Evolutionary conservation across 2,329 filamentous ascomycete species (phyloP), one percentile per base, ranked within the genome.

Genomic region (Clarireedia paspali): DNA sequence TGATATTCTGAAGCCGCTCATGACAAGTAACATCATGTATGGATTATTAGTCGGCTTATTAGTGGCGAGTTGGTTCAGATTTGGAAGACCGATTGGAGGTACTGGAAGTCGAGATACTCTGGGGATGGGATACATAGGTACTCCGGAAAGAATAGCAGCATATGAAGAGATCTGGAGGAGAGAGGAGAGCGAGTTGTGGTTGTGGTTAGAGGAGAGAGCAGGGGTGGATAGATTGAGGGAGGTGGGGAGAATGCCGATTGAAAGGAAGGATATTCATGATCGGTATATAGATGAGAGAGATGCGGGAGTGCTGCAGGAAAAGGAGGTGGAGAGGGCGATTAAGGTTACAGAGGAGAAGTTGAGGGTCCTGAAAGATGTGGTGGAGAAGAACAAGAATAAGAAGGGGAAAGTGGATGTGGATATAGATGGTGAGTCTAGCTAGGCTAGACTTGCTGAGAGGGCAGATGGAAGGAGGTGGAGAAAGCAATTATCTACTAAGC

Each of bases 341-440:
- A 78, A 81, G 34, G 62, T 95, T 30, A 96, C 92, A 2, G 89
- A 96, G 69, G 87, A 96, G 74, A 87, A 89, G 66, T 74, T 99
- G 34, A 79, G 81, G 55, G 81, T 87, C 44, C 73, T 99, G 60
- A 91, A 91, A 71, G 79, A 81, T 44, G 87, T 89, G 30, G 78
- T 92, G 51, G 79, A 81, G 56, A 67, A 63, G 62, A 61, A 30
- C 3, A 50, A 47, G 23, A 24, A 30, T 17, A 52, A 53, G 20
- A 38, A 26, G 14, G 14, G 12, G 24, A 30, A 15, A 26, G 9
- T 30, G 14, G 10, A 4, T 48, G 46, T 15, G 24, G 20, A 48
- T 30, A 30, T 20, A 2, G 20, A 30, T 30, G 27, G 27, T 12
- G 20, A 20, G 20, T 30, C 27, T 10, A 30, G 27, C 27, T 30